Evolutionary conservation across 2,329 filamentous ascomycete species (phyloP), one percentile per base, ranked within the genome.

Genomic region (Alternaria longipes): DNA sequence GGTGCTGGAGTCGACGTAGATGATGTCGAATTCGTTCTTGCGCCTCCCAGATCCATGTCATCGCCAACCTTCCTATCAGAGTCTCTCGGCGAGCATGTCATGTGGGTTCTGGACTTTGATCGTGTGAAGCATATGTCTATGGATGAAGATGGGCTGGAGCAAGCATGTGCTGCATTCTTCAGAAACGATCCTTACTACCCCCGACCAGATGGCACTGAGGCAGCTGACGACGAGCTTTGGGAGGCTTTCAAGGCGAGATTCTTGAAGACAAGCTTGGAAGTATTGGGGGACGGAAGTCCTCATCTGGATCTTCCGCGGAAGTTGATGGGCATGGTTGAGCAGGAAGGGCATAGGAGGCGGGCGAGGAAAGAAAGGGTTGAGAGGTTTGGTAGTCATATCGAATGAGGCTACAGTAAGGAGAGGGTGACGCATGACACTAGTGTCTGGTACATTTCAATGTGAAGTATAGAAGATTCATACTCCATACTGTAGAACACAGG

Each of bases 251-350:
- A 36, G 32, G 32, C 34, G 34, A 38, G 34, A 1, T n/a, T n/a
- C 34, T n/a, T 38, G 34, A 1, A 1, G 12, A 36, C 32, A 7
- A 38, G 34, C 6, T n/a, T n/a, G 16, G 0, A 0, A 3, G 2
- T 7, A 0, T n/a, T n/a, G 1, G 34, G 16, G 3, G 8, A 38
- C 0, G 34, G 7, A n/a, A 38, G 34, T n/a, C 7, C 16, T 2
- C 14, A n/a, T 16, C 0, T 8, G 7, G 34, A 8, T n/a, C 16
- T 38, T 38, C 6, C 16, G 2, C 16, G 4, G 16, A 38, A 0
- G 16, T 7, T 38, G 34, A 38, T n/a, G 16, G 16, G 14, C 8
- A n/a, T 18, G 34, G 18, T 38, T 5, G 34, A 38, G 16, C 12
- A n/a, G 16, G 34, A 38, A n/a, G 34, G 34, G 2, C 6, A 16